phyloP scores from a whole-genome alignment of 257 asterid species.

The Striga asiatica region DNA sequence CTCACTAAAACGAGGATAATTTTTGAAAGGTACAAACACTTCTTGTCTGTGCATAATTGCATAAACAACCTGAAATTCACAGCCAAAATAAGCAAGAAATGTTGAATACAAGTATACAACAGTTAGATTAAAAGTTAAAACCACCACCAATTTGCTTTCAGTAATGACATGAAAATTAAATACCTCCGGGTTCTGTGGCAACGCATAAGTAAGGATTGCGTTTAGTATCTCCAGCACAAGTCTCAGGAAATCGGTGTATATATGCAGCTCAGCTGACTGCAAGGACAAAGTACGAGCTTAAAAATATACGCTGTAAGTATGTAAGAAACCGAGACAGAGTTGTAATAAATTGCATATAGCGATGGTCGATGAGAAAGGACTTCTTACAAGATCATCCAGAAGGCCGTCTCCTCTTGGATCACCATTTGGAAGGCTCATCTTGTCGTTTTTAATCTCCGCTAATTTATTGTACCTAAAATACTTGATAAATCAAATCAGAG shows the following conservation, averaged over 20 bases:
- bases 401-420: slow-evolving; percentile 57
- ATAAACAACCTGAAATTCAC: slow-evolving; percentile 65
- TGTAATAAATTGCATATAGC: neutral
- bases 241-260: slow-evolving; percentile 84
- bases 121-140: neutral
- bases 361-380: slow-evolving; percentile 9
- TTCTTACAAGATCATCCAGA: slow-evolving; percentile 63
- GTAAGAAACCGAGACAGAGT: slow-evolving; percentile 5
- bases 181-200: slow-evolving; percentile 97
- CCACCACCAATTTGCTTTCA: slow-evolving; percentile 6
- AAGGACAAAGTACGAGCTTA: neutral
- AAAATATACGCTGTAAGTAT: neutral
- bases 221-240: slow-evolving; percentile 88
- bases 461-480: slow-evolving; percentile 76
- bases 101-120: neutral
- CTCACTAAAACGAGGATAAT: slow-evolving; percentile 91
- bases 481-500: slow-evolving; percentile 6
- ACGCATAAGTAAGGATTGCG: slow-evolving; percentile 72
- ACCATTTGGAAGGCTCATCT: slow-evolving; percentile 46
- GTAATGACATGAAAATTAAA: slow-evolving; percentile 8
- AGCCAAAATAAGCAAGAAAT: slow-evolving; percentile 12
- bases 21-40: slow-evolving; percentile 86
- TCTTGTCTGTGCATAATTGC: slow-evolving; percentile 99
- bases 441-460: slow-evolving; percentile 76
- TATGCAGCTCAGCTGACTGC: slow-evolving; percentile 90